These are phyloP conservation scores for Diutina siamensis DNA, from an alignment of 1,139 yeast species.

Conservation along the genomic window DNA sequence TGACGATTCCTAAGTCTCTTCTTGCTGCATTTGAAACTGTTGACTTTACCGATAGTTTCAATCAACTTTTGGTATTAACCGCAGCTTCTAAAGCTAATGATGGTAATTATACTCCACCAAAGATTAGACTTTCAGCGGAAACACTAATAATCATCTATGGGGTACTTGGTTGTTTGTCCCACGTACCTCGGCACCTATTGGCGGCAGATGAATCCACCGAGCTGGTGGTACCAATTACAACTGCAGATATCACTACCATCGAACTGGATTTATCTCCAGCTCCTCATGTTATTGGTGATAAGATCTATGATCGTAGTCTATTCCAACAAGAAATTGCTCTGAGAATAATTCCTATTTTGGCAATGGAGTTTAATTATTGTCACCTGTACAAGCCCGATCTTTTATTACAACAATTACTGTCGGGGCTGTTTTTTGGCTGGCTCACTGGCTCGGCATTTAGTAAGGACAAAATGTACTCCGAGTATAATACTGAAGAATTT, in stretches of 20 bases:
- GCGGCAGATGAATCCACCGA: no score
- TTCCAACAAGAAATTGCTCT: background rate
- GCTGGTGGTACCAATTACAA: no score
- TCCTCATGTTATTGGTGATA: background rate
- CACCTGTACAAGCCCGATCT: constrained; percentile 24
- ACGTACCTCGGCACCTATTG: background rate
- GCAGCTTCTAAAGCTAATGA: constrained; percentile 11
- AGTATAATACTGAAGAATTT: constrained; percentile 13
- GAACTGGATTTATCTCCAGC: background rate
- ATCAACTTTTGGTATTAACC: constrained; percentile 16
- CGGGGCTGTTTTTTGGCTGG: constrained; percentile 30
- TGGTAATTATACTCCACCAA: background rate
- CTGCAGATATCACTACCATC: constrained; percentile 1
- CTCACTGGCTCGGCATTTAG: constrained; percentile 22
- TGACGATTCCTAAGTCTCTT: constrained; percentile 11
- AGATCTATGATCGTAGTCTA: background rate
- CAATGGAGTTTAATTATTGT: constrained; percentile 18
- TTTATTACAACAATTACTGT: constrained; percentile 17
- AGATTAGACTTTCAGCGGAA: background rate
- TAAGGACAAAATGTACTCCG: constrained; percentile 15
- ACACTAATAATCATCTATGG: background rate
- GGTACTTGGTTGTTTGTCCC: background rate
- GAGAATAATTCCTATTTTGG: constrained; percentile 6
- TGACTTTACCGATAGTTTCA: constrained; percentile 17
- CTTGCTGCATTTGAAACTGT: constrained; percentile 14